Evolutionary conservation across 805 yeast species (phyloP), one percentile per base, ranked within the genome.

Genomic region (Nakazawaea sp.): DNA sequence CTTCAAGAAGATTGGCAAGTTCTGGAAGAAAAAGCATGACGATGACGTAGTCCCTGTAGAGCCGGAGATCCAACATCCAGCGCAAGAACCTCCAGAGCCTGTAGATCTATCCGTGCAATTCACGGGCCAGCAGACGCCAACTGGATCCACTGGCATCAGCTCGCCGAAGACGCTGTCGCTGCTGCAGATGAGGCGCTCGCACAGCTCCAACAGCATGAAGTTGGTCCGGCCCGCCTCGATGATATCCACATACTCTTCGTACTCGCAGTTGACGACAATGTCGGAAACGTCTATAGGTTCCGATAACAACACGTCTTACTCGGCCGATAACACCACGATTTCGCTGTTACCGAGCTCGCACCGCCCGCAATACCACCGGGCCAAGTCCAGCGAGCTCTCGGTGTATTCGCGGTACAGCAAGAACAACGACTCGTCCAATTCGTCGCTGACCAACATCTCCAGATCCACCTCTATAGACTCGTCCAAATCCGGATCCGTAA

Each of bases 201-300:
- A 7, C 24, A 21, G 24, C 24, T 8, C 10, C 7, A 21, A 21
- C 24, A n/a, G n/a, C n/a, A n/a, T n/a, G n/a, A n/a, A n/a, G 10
- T 10, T 8, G 16, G 13, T 34, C 3, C 55, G 81, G 34, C 79
- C 80, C 4, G 61, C 64, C 0, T 75, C 82, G 1, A 62, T 66
- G 27, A 50, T 74, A 1, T 75, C 81, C 0, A 68, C 72, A 17
- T 65, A 66, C 37, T 71, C 78, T 0, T 51, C 64, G 2, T 58
- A 68, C n/a, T 70, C 75, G 0, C 64, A 56, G 33, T 55, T 59
- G 30, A 70, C 78, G 1, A 64, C 66, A 3, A 56, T 64, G 27
- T 74, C 81, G 0, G 80, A 74, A 38, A 64, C 79, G 0, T 69
- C 72, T 36, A 6, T 16, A 10, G 64, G 62, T 0, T 59, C 66